phyloP scores from a whole-genome alignment of 345 rosid species.

The Aurinia saxatilis region DNA sequence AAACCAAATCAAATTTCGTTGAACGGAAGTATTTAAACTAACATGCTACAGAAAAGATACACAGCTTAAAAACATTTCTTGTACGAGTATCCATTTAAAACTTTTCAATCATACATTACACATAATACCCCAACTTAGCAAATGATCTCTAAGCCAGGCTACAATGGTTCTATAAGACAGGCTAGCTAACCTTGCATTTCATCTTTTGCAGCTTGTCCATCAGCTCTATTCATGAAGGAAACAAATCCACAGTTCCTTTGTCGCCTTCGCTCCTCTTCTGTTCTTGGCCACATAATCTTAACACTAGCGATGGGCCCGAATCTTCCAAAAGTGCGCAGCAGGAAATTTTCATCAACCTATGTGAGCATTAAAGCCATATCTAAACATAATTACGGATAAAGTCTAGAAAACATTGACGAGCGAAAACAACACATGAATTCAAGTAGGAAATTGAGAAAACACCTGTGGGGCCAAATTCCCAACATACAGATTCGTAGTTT shows the following conservation, averaged over 20 bases:
- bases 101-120: background rate
- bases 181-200: constrained; percentile 91
- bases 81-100: background rate
- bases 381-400: background rate
- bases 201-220: constrained; percentile 99
- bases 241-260: constrained; percentile 98
- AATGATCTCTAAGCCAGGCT: background rate
- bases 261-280: constrained; percentile 90
- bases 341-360: constrained; percentile 98
- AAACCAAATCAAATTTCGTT: background rate
- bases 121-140: background rate
- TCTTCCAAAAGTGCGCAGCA: constrained; percentile 96
- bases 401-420: background rate
- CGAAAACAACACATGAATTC: constrained; percentile 32
- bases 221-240: constrained; percentile 94
- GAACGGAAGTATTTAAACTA: background rate
- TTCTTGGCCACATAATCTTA: constrained; percentile 99
- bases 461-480: constrained; percentile 94
- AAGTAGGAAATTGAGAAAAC: constrained; percentile 52
- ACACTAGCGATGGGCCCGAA: constrained; percentile 99
- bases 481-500: constrained; percentile 94
- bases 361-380: constrained; percentile 3
- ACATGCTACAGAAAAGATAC: background rate
- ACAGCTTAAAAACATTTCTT: background rate
- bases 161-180: background rate